phyloP scores from a whole-genome alignment of 345 rosid species.

The Physaria fendleri region DNA sequence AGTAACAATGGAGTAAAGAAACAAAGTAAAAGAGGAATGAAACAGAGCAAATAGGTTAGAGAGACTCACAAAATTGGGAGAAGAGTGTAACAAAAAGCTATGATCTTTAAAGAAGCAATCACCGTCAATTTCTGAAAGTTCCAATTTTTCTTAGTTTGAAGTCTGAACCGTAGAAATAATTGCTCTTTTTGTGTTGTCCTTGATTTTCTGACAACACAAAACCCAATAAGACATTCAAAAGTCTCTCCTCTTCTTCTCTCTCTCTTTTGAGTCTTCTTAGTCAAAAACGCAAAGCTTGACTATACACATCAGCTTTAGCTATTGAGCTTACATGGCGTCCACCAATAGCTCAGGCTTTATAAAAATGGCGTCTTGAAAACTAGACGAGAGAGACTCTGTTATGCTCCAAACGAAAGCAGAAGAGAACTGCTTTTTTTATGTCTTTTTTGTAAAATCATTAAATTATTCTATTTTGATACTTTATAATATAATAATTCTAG shows the following conservation, averaged over 20 bases:
- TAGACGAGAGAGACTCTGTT: constrained; percentile 5
- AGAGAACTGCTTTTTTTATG: too few species aligned
- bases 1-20: background rate
- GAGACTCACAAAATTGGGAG: constrained; percentile 39
- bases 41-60: background rate
- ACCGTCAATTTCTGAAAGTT: constrained; percentile 25
- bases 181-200: constrained; percentile 26
- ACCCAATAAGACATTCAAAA: constrained; percentile 19
- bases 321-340: background rate
- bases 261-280: background rate
- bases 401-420: too few species aligned
- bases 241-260: constrained; percentile 15
- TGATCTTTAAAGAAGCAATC: background rate
- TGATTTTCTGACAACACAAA: constrained; percentile 19
- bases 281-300: background rate
- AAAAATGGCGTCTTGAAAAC: constrained; percentile 4
- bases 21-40: background rate
- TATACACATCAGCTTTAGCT: background rate
- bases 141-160: constrained; percentile 26
- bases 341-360: background rate
- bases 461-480: too few species aligned
- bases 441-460: too few species aligned
- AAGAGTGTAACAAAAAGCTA: constrained; percentile 25
- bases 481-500: too few species aligned
- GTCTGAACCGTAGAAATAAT: constrained; percentile 25